Base-by-base conservation (phyloP, 2,329 filamentous ascomycete genomes). In the Aquanectria penicillioides region DNA sequence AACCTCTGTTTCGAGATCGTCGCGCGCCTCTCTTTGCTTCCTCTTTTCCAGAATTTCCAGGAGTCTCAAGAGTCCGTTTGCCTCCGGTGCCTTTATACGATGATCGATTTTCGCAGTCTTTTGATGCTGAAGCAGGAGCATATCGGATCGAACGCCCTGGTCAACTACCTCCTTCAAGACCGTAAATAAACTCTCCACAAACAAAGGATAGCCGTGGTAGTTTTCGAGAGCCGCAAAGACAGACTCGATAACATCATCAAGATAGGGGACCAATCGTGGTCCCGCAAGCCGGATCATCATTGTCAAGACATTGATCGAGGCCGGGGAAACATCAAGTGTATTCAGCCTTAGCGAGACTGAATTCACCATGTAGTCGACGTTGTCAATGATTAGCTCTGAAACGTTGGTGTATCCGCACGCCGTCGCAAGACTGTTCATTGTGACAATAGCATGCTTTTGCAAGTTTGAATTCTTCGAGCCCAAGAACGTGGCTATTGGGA, bases 311-410 rank as follows among this genome's bases (percentile, higher is more conserved):
- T 94, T 91, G 3, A 94, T 93, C 3, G 93, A 93, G 62, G 97
- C 91, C 1, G 94, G 94, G 1, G 93, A 94, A 49, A 98, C 89
- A 64, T 97, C 93, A 64, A 97, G 92, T 0, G 92, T 92, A 68
- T 97, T 97, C 7, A 99, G 84, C 61, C 93, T 91, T 59, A 98
- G 77, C 0, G 92, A 92, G 13, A 99, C 87, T 0, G 95, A 92
- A 71, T 98, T 98, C 60, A 98, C 89, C 77, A 99, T 91, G 73
- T 99, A 99, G 75, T 99, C 95, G 13, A 93, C 94, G 61, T 99
- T 99, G 49, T 91, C 88, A 23, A 98, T 86, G 33, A 99, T 89
- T 64, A 99, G 80, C 13, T 91, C 87, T 22, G 90, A 89, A 5
- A 94, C 90, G 67, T 83, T 88, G 0, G 72, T 61, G 69, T 98